Conservation (phyloP, 257 asterid genomes). For the Cinchona pubescens region DNA sequence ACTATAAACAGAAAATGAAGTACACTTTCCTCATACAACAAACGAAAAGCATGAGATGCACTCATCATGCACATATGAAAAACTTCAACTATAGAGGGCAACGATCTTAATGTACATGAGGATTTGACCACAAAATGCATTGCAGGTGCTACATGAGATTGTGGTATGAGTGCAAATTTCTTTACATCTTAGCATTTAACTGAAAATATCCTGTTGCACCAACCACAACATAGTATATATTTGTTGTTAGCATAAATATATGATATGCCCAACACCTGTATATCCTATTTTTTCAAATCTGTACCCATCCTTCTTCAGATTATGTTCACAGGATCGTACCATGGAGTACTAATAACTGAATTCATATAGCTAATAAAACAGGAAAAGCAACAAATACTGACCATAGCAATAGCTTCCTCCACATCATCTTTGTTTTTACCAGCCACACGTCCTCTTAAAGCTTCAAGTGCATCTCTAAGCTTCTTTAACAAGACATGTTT, state of each 20-base stretch:
- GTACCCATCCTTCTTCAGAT: not conserved
- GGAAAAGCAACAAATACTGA: conserved; percentile 29
- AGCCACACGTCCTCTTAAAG: conserved; percentile 75
- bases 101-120: not conserved
- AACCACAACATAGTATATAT: not conserved
- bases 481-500: conserved; percentile 85
- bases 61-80: not conserved
- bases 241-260: not conserved
- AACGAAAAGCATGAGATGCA: not conserved
- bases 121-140: not conserved
- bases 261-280: not conserved
- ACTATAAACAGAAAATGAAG: not conserved
- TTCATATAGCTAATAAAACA: not conserved
- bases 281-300: not conserved
- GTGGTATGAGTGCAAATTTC: not conserved
- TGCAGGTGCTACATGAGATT: not conserved
- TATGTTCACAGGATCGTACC: not conserved
- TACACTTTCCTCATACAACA: not conserved
- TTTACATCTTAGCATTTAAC: too few species aligned
- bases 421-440: conserved; percentile 87
- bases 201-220: not conserved
- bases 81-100: not conserved
- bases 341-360: too few species aligned
- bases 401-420: conserved; percentile 91
- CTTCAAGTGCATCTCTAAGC: conserved; percentile 87